Percentiles rank a stretch among this genome's conserved stretches.
These are phyloP conservation scores for Stagonosporopsis rhizophila DNA, from an alignment of 2,329 filamentous ascomycete genomes.

Conservation along the genomic window DNA sequence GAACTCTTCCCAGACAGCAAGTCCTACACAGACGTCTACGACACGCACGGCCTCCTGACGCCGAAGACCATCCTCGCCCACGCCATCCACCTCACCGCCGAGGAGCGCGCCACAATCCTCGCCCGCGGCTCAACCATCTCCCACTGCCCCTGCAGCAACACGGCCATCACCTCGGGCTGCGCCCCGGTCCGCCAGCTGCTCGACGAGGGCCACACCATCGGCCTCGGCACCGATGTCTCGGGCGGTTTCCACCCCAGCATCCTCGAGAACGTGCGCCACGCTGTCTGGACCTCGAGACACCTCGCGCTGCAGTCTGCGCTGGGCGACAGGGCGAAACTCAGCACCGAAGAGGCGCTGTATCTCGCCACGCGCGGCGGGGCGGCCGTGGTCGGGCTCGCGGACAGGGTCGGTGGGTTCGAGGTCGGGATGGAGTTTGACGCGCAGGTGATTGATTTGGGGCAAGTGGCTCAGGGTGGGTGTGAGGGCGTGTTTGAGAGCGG, in stretches of 20 bases:
- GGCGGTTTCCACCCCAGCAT: constrained; percentile 86
- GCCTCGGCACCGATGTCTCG: constrained; percentile 88
- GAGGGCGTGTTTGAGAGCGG: constrained; percentile 59
- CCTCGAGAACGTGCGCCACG: constrained; percentile 82
- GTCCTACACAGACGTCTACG: constrained; percentile 82
- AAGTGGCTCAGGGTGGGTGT: constrained; percentile 41
- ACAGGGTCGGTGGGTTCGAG: constrained; percentile 79
- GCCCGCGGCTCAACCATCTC: constrained; percentile 69
- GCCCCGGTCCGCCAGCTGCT: constrained; percentile 78
- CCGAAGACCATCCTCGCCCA: constrained; percentile 83
- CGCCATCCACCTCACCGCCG: constrained; percentile 74
- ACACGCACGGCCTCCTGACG: constrained; percentile 72
- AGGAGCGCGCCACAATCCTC: constrained; percentile 71
- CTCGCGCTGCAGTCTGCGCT: constrained; percentile 61
- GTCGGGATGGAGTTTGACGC: constrained; percentile 91
- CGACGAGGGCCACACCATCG: constrained; percentile 76
- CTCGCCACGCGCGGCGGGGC: constrained; percentile 90
- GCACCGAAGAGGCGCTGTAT: constrained; percentile 85
- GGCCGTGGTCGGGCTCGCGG: constrained; percentile 74
- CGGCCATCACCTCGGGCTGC: constrained; percentile 78
- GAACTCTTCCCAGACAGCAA: constrained; percentile 69
- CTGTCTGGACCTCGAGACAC: constrained; percentile 78
- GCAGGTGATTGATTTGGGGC: constrained; percentile 74
- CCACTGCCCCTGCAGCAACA: constrained; percentile 90
- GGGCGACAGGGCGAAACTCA: constrained; percentile 65